Evolutionary conservation across 1,284 basidiomycete genomes (phyloP).

Genomic region (Trichosporon sp.): DNA sequence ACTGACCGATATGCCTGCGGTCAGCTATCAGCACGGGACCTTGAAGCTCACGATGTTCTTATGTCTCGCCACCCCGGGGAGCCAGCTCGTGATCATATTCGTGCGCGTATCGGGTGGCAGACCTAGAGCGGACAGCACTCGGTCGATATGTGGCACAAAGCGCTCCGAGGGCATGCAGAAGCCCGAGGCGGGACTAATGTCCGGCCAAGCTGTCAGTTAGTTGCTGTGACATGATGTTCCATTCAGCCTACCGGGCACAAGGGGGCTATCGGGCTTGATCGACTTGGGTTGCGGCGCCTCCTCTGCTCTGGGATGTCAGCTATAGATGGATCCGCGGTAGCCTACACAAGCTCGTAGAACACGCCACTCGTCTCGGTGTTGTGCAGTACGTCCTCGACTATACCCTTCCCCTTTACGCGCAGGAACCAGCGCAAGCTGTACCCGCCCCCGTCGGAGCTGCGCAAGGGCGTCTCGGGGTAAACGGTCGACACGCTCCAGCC

Average conservation of each 20-base stretch:
- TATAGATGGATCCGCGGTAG: neutral
- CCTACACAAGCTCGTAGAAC: slow-evolving; percentile 39
- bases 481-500: slow-evolving; percentile 41
- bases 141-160: slow-evolving; percentile 43
- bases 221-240: neutral
- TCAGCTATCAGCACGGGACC: slow-evolving; percentile 1
- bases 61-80: slow-evolving; percentile 36
- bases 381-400: slow-evolving; percentile 39
- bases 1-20: slow-evolving; percentile 30
- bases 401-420: slow-evolving; percentile 32
- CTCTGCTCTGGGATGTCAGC: slow-evolving; percentile 4
- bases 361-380: slow-evolving; percentile 34
- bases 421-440: slow-evolving; percentile 38
- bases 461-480: slow-evolving; percentile 35
- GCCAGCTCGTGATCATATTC: slow-evolving; percentile 40
- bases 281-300: slow-evolving; percentile 9
- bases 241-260: slow-evolving; percentile 32
- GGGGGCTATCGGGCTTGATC: slow-evolving; percentile 29
- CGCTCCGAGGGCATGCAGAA: slow-evolving; percentile 36
- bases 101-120: slow-evolving; percentile 39
- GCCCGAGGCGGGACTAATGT: slow-evolving; percentile 33
- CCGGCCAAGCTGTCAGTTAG: slow-evolving; percentile 34
- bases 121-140: slow-evolving; percentile 33
- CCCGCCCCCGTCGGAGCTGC: slow-evolving; percentile 26
- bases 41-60: slow-evolving; percentile 35